These are phyloP conservation scores for Acanthamoeba lugdunensis DNA, from an alignment of 208 protist genomes.

Conservation along the genomic window DNA sequence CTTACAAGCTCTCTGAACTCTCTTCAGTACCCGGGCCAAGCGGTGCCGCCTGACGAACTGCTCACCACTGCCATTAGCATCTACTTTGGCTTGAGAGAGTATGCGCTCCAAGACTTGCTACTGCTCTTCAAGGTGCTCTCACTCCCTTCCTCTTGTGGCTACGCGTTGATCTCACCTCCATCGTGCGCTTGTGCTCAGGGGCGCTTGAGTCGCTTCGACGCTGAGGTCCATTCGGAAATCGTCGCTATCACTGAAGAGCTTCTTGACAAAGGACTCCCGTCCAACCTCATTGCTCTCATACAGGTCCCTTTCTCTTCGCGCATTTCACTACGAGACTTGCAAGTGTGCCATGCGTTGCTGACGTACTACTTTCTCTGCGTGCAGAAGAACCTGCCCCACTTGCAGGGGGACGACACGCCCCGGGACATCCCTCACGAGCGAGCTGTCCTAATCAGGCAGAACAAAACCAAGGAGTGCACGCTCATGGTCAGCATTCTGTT, in stretches of 20 bases:
- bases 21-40: not conserved
- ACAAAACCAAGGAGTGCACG: not conserved
- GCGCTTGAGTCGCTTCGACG: not conserved
- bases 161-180: not conserved
- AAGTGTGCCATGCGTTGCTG: not conserved
- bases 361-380: not conserved
- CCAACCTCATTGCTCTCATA: conserved; percentile 23
- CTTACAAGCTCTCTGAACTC: not conserved
- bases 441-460: not conserved
- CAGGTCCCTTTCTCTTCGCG: not conserved
- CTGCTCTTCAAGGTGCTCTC: conserved; percentile 5
- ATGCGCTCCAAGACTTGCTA: not conserved
- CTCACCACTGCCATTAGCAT: not conserved
- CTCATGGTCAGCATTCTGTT: conserved; percentile 9
- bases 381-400: conserved; percentile 11
- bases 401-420: not conserved
- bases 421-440: conserved; percentile 6
- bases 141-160: not conserved
- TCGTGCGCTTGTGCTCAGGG: not conserved
- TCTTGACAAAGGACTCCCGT: not conserved
- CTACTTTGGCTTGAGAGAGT: not conserved
- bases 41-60: not conserved
- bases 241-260: not conserved
- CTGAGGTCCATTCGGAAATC: conserved; percentile 34
- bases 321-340: not conserved